Percentiles rank a stretch among this genome's conserved stretches.
These are phyloP conservation scores for Hanseniaspora occidentalis DNA, from an alignment of 805 yeast genomes.

Conservation along the genomic window DNA sequence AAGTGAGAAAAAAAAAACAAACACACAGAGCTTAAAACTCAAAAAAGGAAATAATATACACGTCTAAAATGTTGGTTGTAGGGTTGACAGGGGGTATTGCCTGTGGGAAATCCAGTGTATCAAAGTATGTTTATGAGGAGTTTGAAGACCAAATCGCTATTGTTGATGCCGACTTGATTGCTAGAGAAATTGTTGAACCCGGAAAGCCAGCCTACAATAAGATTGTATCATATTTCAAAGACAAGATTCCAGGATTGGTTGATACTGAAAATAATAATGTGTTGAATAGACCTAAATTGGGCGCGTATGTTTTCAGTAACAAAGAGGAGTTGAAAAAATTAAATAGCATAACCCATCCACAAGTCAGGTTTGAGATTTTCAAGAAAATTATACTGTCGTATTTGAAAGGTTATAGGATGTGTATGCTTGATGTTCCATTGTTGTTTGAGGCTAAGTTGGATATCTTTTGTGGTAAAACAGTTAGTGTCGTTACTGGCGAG, in stretches of 20 bases:
- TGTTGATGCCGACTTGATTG: constrained; percentile 86
- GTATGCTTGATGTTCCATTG: constrained; percentile 80
- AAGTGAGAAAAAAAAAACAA: background rate
- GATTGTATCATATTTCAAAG: constrained; percentile 49
- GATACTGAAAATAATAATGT: constrained; percentile 20
- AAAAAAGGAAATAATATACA: background rate
- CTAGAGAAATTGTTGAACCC: constrained; percentile 75
- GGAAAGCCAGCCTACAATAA: constrained; percentile 57
- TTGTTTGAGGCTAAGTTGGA: constrained; percentile 72
- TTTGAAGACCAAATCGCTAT: constrained; percentile 34
- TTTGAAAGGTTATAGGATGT: constrained; percentile 42
- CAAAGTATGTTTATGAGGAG: constrained; percentile 39
- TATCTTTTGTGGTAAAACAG: constrained; percentile 51
- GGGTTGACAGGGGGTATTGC: constrained; percentile 99
- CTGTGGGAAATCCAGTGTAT: constrained; percentile 91
- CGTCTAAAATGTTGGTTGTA: constrained; percentile 57
- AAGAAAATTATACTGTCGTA: constrained; percentile 45
- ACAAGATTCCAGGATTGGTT: constrained; percentile 33
- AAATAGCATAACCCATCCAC: constrained; percentile 80
- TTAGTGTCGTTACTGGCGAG: constrained; percentile 54
- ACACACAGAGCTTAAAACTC: background rate
- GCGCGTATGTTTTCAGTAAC: constrained; percentile 65
- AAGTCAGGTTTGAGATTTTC: constrained; percentile 52
- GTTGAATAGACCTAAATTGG: constrained; percentile 59
- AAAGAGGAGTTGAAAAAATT: constrained; percentile 42